A percentile compares a stretch with the other conserved stretches of the same genome.
phyloP scores from a whole-genome alignment of 192 early-diverging fungal species.

The Lunasporangiospora selenospora region DNA sequence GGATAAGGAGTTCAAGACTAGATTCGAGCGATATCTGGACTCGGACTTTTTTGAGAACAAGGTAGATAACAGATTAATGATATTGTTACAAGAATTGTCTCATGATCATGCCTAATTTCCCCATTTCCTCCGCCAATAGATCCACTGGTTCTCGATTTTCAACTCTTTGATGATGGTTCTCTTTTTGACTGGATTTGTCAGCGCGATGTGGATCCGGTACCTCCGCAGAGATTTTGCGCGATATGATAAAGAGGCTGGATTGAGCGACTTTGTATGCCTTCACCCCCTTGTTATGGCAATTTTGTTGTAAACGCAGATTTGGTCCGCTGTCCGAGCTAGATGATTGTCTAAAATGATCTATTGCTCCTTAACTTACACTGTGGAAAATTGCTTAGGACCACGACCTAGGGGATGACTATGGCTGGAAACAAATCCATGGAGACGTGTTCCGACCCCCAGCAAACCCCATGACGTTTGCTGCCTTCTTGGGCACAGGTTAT shows the following conservation, averaged over 20 bases:
- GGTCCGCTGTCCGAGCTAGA: neutral
- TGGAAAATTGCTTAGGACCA: slow-evolving; percentile 61
- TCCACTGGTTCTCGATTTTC: slow-evolving; percentile 85
- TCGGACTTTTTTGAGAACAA: slow-evolving; percentile 83
- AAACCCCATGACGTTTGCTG: slow-evolving; percentile 66
- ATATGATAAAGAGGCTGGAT: slow-evolving; percentile 73
- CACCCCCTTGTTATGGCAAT: neutral
- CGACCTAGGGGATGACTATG: slow-evolving; percentile 84
- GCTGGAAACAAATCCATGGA: slow-evolving; percentile 89
- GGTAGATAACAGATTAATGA: slow-evolving; percentile 54
- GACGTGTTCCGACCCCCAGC: slow-evolving; percentile 84
- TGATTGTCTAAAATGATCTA: neutral
- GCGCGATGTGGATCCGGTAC: slow-evolving; percentile 74
- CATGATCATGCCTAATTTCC: neutral
- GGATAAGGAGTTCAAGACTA: slow-evolving; percentile 57
- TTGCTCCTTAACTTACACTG: neutral
- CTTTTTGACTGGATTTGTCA: slow-evolving; percentile 78
- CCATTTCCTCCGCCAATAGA: slow-evolving; percentile 44
- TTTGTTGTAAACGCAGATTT: slow-evolving; percentile 11
- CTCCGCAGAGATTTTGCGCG: slow-evolving; percentile 77
- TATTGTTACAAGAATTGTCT: no score
- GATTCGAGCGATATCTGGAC: slow-evolving; percentile 74
- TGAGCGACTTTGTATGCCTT: slow-evolving; percentile 68
- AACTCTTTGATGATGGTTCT: slow-evolving; percentile 87
- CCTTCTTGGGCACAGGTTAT: slow-evolving; percentile 75